A percentile compares a stretch with the other conserved stretches of the same genome.
Conservation (phyloP, 805 yeast genomes). For the Saturnispora besseyi region DNA sequence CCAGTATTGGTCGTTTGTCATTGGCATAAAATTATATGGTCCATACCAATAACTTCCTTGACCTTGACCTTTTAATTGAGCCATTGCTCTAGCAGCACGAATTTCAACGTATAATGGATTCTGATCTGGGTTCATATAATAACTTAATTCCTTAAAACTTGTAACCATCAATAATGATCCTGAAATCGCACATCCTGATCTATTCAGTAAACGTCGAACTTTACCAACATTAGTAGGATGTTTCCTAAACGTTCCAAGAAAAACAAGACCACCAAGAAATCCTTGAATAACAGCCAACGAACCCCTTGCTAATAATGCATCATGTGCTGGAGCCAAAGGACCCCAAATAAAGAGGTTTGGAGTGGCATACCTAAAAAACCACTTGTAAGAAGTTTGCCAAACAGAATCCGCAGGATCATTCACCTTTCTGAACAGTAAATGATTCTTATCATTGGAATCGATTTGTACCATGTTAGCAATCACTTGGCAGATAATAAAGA, state of each 20-base stretch:
- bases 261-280: conserved; percentile 16
- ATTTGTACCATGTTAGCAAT: conserved; percentile 8
- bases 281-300: conserved; percentile 22
- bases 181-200: conserved; percentile 12
- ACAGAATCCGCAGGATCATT: conserved; percentile 20
- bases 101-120: conserved; percentile 26
- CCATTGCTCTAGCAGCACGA: conserved; percentile 17
- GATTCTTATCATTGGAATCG: conserved; percentile 5
- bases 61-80: conserved; percentile 23
- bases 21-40: conserved; percentile 38
- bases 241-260: conserved; percentile 11
- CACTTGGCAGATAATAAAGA: neutral
- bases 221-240: conserved; percentile 2
- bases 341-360: conserved; percentile 26
- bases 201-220: conserved; percentile 8
- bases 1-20: conserved; percentile 27
- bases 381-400: conserved; percentile 15
- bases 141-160: conserved; percentile 14
- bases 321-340: conserved; percentile 30
- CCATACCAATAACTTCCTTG: conserved; percentile 44
- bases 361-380: conserved; percentile 21
- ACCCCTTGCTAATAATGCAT: conserved; percentile 21
- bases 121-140: conserved; percentile 10
- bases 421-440: conserved; percentile 17
- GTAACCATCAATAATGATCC: conserved; percentile 14